Percentiles rank a stretch among this genome's conserved stretches.
These are phyloP conservation scores for Fusarium chlamydosporum DNA, from an alignment of 2,329 filamentous ascomycete genomes.

Conservation along the genomic window DNA sequence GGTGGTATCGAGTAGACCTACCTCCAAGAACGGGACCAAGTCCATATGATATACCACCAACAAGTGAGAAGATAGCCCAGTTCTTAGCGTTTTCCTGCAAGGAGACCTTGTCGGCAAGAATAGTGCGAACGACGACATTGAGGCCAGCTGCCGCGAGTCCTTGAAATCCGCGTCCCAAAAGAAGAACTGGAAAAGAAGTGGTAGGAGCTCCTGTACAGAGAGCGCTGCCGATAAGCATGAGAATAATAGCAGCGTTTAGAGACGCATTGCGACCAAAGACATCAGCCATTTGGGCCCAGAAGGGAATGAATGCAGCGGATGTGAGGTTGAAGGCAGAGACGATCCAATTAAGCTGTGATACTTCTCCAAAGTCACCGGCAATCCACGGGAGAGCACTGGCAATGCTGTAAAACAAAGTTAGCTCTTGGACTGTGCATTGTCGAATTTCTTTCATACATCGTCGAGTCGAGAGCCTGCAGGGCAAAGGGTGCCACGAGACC, in stretches of 20 bases:
- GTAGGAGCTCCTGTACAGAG: conserved; percentile 71
- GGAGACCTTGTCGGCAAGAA: conserved; percentile 75
- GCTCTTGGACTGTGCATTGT: background rate
- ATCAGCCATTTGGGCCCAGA: conserved; percentile 75
- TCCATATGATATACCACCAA: conserved; percentile 71
- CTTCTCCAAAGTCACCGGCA: conserved; percentile 72
- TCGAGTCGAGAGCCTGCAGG: conserved; percentile 73
- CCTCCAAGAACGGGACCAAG: conserved; percentile 74
- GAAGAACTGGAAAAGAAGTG: conserved; percentile 68
- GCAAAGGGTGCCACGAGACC: conserved; percentile 73
- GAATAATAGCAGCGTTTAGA: conserved; percentile 69
- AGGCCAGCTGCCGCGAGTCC: conserved; percentile 73
- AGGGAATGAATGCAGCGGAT: conserved; percentile 75
- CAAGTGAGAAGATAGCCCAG: conserved; percentile 72
- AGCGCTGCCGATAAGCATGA: conserved; percentile 72
- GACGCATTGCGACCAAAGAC: conserved; percentile 73
- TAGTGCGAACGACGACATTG: conserved; percentile 70
- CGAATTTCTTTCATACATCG: conserved; percentile 61
- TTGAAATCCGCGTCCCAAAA: conserved; percentile 74
- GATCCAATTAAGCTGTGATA: conserved; percentile 76
- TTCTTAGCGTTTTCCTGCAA: conserved; percentile 73
- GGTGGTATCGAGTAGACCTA: conserved; percentile 6
- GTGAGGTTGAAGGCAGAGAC: conserved; percentile 78
- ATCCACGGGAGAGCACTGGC: conserved; percentile 65
- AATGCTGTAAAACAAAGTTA: conserved; percentile 47